phyloP scores from a whole-genome alignment of 2,329 filamentous ascomycete genomes.

The Zalaria obscura region DNA sequence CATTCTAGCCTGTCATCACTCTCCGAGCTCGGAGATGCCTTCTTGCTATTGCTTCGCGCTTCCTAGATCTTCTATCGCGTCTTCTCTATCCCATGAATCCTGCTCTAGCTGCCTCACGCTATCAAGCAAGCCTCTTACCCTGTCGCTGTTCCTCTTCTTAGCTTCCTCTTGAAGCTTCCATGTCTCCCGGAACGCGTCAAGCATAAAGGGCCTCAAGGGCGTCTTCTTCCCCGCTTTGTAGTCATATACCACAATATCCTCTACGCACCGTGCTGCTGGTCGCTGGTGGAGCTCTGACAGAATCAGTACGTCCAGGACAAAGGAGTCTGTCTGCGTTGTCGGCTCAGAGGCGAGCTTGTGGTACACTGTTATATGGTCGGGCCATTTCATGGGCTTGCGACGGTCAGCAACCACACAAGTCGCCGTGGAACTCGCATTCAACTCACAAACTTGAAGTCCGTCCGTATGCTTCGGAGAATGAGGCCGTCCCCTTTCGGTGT shows the following conservation, averaged over 20 bases:
- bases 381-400: conserved; percentile 65
- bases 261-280: conserved; percentile 57
- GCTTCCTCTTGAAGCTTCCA: conserved; percentile 49
- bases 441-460: conserved; percentile 78
- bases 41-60: conserved; percentile 2
- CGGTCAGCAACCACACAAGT: too few species aligned
- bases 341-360: conserved; percentile 56
- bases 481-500: conserved; percentile 53
- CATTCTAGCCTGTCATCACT: too few species aligned
- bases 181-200: conserved; percentile 43
- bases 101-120: conserved; percentile 50
- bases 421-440: neutral
- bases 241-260: conserved; percentile 72
- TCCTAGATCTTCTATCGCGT: conserved; percentile 44
- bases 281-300: conserved; percentile 63
- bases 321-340: conserved; percentile 32
- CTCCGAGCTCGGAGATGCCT: neutral
- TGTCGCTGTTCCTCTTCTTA: conserved; percentile 35
- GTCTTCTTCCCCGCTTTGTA: conserved; percentile 46
- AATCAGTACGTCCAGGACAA: conserved; percentile 50
- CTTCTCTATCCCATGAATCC: conserved; percentile 57
- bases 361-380: conserved; percentile 69
- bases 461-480: conserved; percentile 66
- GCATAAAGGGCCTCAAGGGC: conserved; percentile 44
- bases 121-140: conserved; percentile 43